Conservation (phyloP, 2,329 filamentous ascomycete genomes). For the Diplodia corticola region DNA sequence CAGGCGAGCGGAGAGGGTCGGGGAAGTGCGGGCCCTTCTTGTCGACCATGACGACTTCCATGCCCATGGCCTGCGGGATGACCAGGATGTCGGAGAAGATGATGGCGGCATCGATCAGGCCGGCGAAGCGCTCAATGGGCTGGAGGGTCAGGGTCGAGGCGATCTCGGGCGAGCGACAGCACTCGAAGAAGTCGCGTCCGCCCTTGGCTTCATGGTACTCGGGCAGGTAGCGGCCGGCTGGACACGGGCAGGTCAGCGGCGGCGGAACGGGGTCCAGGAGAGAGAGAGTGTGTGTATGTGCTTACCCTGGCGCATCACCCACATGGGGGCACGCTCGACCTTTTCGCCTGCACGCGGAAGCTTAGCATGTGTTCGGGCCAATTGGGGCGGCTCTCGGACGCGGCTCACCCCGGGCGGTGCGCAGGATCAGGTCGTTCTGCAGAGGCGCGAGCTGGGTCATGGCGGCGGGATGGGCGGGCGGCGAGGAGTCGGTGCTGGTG, state of each 20-base stretch:
- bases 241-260: conserved; percentile 22
- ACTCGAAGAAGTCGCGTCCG: conserved; percentile 91
- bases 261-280: not conserved
- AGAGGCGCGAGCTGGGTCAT: conserved; percentile 79
- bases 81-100: conserved; percentile 99
- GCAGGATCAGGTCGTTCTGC: conserved; percentile 88
- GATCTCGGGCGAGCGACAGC: conserved; percentile 89
- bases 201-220: conserved; percentile 98
- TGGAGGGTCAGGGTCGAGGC: conserved; percentile 92
- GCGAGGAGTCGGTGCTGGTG: not conserved
- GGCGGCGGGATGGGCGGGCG: conserved; percentile 30
- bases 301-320: conserved; percentile 98
- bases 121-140: conserved; percentile 86
- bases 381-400: not conserved
- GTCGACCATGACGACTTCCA: conserved; percentile 98
- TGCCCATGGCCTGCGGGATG: conserved; percentile 95
- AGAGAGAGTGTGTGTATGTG: conserved; percentile 8
- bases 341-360: conserved; percentile 64
- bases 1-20: conserved; percentile 73
- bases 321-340: conserved; percentile 91
- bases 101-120: conserved; percentile 92
- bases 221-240: conserved; percentile 93
- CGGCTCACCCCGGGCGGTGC: conserved; percentile 77
- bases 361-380: conserved; percentile 3
- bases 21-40: conserved; percentile 97